A percentile compares a stretch with the other conserved stretches of the same genome.
Conservation (phyloP, 805 yeast species). For the Kodamaea lidongshanica region DNA sequence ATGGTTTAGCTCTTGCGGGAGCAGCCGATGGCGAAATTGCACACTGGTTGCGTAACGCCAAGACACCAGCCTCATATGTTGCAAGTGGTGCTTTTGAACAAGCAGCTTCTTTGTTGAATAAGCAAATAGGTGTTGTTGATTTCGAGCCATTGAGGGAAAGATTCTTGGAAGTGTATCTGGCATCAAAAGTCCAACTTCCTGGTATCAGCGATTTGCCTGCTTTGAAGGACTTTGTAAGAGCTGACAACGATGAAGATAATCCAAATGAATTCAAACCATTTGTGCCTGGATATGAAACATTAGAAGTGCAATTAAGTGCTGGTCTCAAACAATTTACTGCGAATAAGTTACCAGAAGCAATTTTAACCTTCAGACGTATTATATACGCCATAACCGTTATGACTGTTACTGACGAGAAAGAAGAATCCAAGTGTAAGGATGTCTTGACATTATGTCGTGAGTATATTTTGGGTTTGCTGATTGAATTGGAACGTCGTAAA, state of each 20-base stretch:
- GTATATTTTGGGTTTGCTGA: conserved; percentile 85
- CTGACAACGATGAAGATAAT: conserved; percentile 54
- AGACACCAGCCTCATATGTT: conserved; percentile 83
- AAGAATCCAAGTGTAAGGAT: conserved; percentile 69
- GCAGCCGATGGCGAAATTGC: conserved; percentile 54
- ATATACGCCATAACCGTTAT: conserved; percentile 69
- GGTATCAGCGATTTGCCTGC: conserved; percentile 72
- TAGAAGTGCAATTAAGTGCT: conserved; percentile 55
- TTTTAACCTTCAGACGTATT: conserved; percentile 69
- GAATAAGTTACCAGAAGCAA: conserved; percentile 78
- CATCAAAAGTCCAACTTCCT: conserved; percentile 69
- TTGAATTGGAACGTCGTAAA: conserved; percentile 83
- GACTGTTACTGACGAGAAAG: conserved; percentile 66
- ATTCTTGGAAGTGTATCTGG: conserved; percentile 77
- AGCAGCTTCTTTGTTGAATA: conserved; percentile 86
- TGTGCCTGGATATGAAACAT: conserved; percentile 64
- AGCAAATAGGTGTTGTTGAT: conserved; percentile 80
- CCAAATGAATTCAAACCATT: conserved; percentile 47
- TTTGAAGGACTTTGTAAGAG: conserved; percentile 60
- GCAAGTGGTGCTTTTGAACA: conserved; percentile 97
- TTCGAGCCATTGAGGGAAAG: conserved; percentile 84
- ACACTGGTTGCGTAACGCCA: conserved; percentile 82
- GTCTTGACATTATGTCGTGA: conserved; percentile 73
- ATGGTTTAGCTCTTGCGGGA: conserved; percentile 16
- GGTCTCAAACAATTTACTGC: conserved; percentile 82